Percentiles rank a stretch among this genome's conserved stretches.
phyloP scores from a whole-genome alignment of 2,329 filamentous ascomycete species.

The Botryotinia narcissicola region DNA sequence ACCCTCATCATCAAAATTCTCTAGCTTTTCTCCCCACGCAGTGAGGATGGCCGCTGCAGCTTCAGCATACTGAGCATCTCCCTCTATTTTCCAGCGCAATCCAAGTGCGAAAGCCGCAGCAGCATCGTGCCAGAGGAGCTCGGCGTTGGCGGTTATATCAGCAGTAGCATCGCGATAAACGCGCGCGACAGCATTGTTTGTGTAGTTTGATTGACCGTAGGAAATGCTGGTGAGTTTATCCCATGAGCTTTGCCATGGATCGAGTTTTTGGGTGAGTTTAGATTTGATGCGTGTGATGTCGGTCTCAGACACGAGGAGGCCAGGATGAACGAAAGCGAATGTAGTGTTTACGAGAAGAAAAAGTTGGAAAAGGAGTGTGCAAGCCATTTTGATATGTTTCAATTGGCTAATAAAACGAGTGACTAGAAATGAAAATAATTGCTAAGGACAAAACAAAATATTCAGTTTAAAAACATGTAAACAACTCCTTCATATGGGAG shows the following conservation, averaged over 20 bases:
- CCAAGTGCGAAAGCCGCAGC: background rate
- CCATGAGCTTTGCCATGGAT: slow-evolving; percentile 20
- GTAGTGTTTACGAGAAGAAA: background rate
- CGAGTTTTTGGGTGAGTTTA: slow-evolving; percentile 13
- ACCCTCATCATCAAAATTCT: background rate
- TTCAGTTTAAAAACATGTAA: background rate
- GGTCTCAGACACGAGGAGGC: background rate
- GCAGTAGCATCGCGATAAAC: background rate
- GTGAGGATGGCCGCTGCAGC: background rate
- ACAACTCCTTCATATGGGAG: background rate
- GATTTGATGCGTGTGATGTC: slow-evolving; percentile 6
- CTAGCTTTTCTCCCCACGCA: background rate
- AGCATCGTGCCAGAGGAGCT: background rate
- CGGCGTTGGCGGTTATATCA: background rate
- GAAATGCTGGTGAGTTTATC: slow-evolving; percentile 14
- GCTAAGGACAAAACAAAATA: background rate
- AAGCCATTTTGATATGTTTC: background rate
- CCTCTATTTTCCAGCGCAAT: background rate
- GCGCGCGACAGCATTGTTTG: background rate
- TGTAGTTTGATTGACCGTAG: background rate
- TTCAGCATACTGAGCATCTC: background rate
- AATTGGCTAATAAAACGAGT: background rate
- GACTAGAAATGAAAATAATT: background rate
- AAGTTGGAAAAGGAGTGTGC: background rate
- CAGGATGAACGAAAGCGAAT: slow-evolving; percentile 1